Conservation (phyloP, 1,284 basidiomycete species). For the Ceratobasidium sp. region DNA sequence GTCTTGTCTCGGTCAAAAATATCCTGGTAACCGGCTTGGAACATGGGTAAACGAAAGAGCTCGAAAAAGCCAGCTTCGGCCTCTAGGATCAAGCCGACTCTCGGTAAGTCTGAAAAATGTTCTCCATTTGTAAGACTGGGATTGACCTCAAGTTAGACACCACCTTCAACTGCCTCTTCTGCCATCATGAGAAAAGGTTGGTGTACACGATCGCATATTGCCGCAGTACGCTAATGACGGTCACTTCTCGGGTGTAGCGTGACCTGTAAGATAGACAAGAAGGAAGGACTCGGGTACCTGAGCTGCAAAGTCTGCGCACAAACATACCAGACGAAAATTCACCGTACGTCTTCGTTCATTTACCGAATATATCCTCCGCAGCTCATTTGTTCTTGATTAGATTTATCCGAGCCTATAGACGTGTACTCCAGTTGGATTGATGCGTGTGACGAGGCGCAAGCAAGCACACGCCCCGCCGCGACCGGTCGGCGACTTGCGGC, state of each 20-base stretch:
- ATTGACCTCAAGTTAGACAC: constrained; percentile 48
- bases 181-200: constrained; percentile 84
- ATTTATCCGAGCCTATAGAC: constrained; percentile 89
- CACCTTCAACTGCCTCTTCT: constrained; percentile 74
- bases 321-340: constrained; percentile 85
- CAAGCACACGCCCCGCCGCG: constrained; percentile 35
- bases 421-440: constrained; percentile 95
- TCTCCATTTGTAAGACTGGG: not conserved
- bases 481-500: constrained; percentile 31
- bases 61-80: constrained; percentile 37
- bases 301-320: constrained; percentile 86
- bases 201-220: not conserved
- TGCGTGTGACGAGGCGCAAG: constrained; percentile 86
- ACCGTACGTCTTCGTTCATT: constrained; percentile 70
- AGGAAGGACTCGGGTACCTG: constrained; percentile 82
- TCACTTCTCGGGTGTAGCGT: constrained; percentile 63
- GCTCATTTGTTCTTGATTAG: constrained; percentile 61
- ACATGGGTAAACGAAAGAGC: constrained; percentile 45
- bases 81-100: constrained; percentile 40
- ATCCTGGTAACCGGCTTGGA: not conserved
- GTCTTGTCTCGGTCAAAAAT: not conserved
- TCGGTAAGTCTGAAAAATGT: constrained; percentile 22
- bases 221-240: not conserved
- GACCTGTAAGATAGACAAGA: constrained; percentile 86
- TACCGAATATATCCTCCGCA: constrained; percentile 30